Conservation (phyloP, 148 eudicot genomes). For the Rhododendron henanense region DNA sequence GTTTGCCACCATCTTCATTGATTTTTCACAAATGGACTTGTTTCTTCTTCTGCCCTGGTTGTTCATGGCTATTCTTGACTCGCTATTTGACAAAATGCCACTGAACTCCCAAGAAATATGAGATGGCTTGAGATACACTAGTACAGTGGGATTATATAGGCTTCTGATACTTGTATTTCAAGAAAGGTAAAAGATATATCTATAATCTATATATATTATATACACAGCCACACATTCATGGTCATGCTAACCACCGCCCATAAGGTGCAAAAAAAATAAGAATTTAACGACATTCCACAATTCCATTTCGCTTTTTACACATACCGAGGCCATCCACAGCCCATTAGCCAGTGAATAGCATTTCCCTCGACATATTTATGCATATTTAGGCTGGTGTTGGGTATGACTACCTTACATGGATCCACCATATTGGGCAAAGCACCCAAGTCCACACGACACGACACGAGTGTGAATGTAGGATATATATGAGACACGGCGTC, state of each 20-base stretch:
- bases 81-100: neutral
- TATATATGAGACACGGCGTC: neutral
- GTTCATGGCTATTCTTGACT: conserved; percentile 16
- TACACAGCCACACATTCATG: neutral
- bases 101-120: neutral
- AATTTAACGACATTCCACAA: neutral
- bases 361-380: neutral
- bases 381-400: neutral
- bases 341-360: neutral
- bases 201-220: neutral
- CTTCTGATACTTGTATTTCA: conserved; percentile 7
- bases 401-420: neutral
- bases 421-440: neutral
- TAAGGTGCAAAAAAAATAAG: neutral
- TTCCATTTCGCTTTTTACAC: neutral
- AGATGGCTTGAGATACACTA: conserved; percentile 3
- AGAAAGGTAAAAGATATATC: neutral
- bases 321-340: neutral
- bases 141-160: neutral
- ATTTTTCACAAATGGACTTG: conserved; percentile 26
- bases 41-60: conserved; percentile 13
- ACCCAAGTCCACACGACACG: neutral
- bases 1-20: conserved; percentile 26
- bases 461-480: neutral
- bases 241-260: neutral